Evolutionary conservation across 2,329 filamentous ascomycete genomes (phyloP), one percentile per base, ranked within the genome.

Genomic region (Pseudogymnoascus verrucosus): DNA sequence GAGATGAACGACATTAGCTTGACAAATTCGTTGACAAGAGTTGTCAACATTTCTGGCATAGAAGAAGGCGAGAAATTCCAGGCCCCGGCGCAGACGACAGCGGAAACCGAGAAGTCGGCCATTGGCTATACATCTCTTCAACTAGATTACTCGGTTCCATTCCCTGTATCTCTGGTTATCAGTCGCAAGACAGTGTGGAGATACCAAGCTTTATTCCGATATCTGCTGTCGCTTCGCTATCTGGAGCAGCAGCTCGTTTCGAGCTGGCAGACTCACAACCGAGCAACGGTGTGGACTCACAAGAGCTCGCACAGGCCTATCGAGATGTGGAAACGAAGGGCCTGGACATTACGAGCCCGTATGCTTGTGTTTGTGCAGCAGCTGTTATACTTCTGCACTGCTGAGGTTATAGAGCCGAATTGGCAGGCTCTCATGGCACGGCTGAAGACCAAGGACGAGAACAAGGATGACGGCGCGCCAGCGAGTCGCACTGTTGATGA

Each of bases 321-420:
- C 11, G 93, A 97, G 76, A 84, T 89, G 63, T 98, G 93, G 92
- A 99, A 99, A 75, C 85, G 93, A 42, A 84, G 91, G 31, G 91
- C 93, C 0, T 98, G 91, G 88, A 97, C 91, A 2, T 78, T 99
- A 64, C 85, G 95, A 36, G 91, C 93, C 2, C 86, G 95, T 59
- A 99, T 99, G 95, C 81, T 98, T 7, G 91, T 96, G 7, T 99
- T 98, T 72, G 91, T 98, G 1, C 95, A 99, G 76, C 95, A 99
- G 74, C 81, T 98, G 39, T 83, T 97, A 5, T 99, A 98, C 76
- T 99, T 96, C 74, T 98, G 92, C 77, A 98, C 95, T 0, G 87
- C 91, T 0, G 95, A 99, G 76, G 95, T 99, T 62, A 96, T 99
- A 63, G 95, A 99, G 75, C 95, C 93, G 2, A 98, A 98, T 75